A percentile compares a stretch with the other conserved stretches of the same genome.
These are phyloP conservation scores for Selenicereus undatus DNA, from an alignment of 148 eudicot species.

Conservation along the genomic window DNA sequence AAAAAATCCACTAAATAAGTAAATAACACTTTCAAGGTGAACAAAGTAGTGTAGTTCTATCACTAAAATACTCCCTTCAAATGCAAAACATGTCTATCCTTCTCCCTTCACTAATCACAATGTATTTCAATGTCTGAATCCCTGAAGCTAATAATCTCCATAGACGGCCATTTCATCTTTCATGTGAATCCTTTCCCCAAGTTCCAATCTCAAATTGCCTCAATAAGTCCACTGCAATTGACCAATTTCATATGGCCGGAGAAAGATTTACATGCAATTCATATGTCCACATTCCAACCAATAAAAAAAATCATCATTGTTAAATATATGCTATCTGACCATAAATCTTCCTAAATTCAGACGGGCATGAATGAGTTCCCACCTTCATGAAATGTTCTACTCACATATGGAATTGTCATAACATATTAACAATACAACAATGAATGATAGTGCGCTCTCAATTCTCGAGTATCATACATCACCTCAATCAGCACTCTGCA, in stretches of 20 bases:
- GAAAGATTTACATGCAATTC: neutral
- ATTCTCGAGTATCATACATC: neutral
- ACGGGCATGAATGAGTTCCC: neutral
- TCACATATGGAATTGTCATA: neutral
- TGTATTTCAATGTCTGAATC: neutral
- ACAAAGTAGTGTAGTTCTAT: too few relatives aligned
- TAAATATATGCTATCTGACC: neutral
- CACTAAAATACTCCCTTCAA: too few relatives aligned
- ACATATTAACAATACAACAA: neutral
- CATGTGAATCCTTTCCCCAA: neutral
- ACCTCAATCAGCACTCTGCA: neutral
- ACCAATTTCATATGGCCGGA: neutral
- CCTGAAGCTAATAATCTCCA: neutral
- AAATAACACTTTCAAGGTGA: too few relatives aligned
- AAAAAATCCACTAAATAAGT: too few relatives aligned
- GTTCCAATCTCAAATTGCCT: neutral
- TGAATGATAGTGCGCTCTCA: neutral
- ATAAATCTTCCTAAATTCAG: neutral
- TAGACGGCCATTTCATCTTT: neutral
- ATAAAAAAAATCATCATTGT: neutral
- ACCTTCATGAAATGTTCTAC: neutral
- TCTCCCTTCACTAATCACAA: neutral
- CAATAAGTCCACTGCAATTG: neutral
- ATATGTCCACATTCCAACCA: neutral
- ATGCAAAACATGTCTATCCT: too few relatives aligned